A percentile compares a stretch with the other conserved stretches of the same genome.
Evolutionary conservation across 2,329 filamentous ascomycete species (phyloP).

Genomic region (Fusarium sp.): DNA sequence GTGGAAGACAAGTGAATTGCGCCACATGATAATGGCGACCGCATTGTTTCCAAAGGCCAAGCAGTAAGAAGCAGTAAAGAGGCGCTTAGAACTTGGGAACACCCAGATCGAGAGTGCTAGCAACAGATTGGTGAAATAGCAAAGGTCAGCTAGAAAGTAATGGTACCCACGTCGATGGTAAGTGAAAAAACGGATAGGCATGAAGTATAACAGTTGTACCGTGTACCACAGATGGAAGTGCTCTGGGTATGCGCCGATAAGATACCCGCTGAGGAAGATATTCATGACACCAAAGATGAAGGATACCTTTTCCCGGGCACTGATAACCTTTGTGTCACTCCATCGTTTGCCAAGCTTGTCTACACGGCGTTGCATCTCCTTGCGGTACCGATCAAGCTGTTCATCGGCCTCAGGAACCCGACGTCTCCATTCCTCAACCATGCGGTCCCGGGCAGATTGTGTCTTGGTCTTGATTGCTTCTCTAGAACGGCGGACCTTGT

Average conservation of each 20-base stretch:
- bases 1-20: conserved; percentile 98
- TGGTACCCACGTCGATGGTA: conserved; percentile 94
- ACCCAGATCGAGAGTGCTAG: conserved; percentile 86
- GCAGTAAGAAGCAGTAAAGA: conserved; percentile 93
- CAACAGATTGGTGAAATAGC: conserved; percentile 97
- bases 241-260: conserved; percentile 87
- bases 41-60: conserved; percentile 97
- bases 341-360: conserved; percentile 86
- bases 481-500: conserved; percentile 85
- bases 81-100: conserved; percentile 88
- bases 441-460: conserved; percentile 83
- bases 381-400: conserved; percentile 89
- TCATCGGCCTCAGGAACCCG: conserved; percentile 89
- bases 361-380: conserved; percentile 88
- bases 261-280: conserved; percentile 95
- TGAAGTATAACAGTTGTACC: conserved; percentile 88
- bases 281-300: conserved; percentile 98
- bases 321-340: conserved; percentile 91
- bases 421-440: conserved; percentile 92
- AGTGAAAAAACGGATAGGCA: conserved; percentile 93
- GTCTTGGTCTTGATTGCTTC: conserved; percentile 83
- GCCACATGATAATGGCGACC: conserved; percentile 98
- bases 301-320: conserved; percentile 89
- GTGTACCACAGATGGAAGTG: conserved; percentile 96
- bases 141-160: conserved; percentile 96